Conservation (phyloP, 2,329 filamentous ascomycete genomes). For the Hirsutella rhossiliensis region DNA sequence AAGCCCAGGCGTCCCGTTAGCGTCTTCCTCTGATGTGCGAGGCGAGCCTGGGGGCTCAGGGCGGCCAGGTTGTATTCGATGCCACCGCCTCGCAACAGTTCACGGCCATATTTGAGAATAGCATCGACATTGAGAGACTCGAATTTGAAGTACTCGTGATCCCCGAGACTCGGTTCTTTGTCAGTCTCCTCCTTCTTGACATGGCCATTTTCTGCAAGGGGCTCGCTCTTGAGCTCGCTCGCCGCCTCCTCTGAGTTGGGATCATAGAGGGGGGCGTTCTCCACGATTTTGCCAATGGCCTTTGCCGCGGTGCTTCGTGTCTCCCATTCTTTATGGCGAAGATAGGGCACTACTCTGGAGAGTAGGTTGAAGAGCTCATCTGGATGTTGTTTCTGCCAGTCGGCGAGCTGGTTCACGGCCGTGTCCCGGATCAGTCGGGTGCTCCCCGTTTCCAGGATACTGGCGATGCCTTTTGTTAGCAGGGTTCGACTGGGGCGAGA, state of each 20-base stretch:
- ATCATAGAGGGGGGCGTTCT: conserved; percentile 78
- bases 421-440: conserved; percentile 94
- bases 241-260: conserved; percentile 65
- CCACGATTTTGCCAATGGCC: conserved; percentile 86
- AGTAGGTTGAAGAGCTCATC: conserved; percentile 95
- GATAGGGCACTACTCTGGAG: conserved; percentile 86
- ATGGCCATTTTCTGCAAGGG: conserved; percentile 20
- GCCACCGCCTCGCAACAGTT: conserved; percentile 72
- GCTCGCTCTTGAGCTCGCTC: conserved; percentile 23
- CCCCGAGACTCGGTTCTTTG: conserved; percentile 25
- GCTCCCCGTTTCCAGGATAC: conserved; percentile 92
- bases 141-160: conserved; percentile 57
- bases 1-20: conserved; percentile 72
- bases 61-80: conserved; percentile 76
- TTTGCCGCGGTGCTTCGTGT: conserved; percentile 87
- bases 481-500: not conserved
- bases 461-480: conserved; percentile 19
- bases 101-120: conserved; percentile 73
- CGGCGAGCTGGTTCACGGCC: conserved; percentile 89
- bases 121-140: conserved; percentile 64
- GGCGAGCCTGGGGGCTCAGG: conserved; percentile 67
- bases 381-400: conserved; percentile 95
- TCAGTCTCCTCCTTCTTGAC: conserved; percentile 53
- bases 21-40: conserved; percentile 84
- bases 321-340: conserved; percentile 94